Conservation (phyloP, 495 filamentous ascomycete species). For the Jackrogersella multiformis region DNA sequence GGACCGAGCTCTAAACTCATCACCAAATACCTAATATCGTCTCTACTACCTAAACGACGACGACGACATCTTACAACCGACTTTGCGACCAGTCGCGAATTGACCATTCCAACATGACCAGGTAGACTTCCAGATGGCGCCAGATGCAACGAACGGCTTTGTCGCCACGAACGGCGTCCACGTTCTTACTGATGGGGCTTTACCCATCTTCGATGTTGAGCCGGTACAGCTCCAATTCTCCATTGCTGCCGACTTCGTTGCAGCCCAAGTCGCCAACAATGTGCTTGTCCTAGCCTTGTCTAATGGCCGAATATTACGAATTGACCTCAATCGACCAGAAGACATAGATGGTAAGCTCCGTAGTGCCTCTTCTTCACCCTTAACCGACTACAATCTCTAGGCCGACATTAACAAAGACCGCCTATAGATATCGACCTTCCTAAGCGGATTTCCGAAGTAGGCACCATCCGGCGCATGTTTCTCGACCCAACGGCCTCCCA, state of each 20-base stretch:
- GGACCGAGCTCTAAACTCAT: background rate
- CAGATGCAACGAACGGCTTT: slow-evolving; percentile 60
- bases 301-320: slow-evolving; percentile 87
- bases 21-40: slow-evolving; percentile 10
- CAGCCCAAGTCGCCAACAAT: slow-evolving; percentile 97
- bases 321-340: slow-evolving; percentile 90
- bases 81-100: slow-evolving; percentile 31
- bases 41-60: slow-evolving; percentile 4
- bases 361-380: background rate
- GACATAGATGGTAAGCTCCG: slow-evolving; percentile 85
- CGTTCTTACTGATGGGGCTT: slow-evolving; percentile 64
- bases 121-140: slow-evolving; percentile 52
- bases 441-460: slow-evolving; percentile 88
- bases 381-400: background rate
- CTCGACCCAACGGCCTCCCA: slow-evolving; percentile 96
- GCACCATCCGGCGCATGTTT: slow-evolving; percentile 93
- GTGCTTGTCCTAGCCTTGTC: slow-evolving; percentile 90
- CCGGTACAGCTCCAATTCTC: slow-evolving; percentile 90
- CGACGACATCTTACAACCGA: slow-evolving; percentile 7
- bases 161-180: slow-evolving; percentile 57
- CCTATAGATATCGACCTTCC: slow-evolving; percentile 91
- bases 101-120: slow-evolving; percentile 29
- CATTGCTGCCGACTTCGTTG: slow-evolving; percentile 92
- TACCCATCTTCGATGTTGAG: slow-evolving; percentile 93
- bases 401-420: background rate